A percentile compares a stretch with the other conserved stretches of the same genome.
Conservation (phyloP, 2,329 filamentous ascomycete genomes). For the Chaetoscypha palmicola region DNA sequence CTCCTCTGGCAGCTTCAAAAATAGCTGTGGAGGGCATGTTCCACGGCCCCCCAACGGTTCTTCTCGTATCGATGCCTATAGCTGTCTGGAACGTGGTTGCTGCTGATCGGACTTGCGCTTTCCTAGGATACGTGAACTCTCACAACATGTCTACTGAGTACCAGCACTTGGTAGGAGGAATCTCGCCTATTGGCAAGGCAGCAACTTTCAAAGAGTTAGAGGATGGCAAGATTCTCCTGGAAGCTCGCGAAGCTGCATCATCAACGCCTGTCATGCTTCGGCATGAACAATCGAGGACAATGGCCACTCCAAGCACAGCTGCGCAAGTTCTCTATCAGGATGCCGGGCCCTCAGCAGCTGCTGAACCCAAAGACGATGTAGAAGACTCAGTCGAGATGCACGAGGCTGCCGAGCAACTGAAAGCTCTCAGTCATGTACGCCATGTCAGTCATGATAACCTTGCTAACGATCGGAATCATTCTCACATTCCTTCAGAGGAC, state of each 20-base stretch:
- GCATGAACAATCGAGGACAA: slow-evolving; percentile 35
- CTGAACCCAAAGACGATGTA: slow-evolving; percentile 40
- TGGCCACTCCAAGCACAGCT: slow-evolving; percentile 22
- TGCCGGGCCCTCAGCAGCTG: slow-evolving; percentile 17
- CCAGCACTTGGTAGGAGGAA: slow-evolving; percentile 46
- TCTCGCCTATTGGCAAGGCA: slow-evolving; percentile 33
- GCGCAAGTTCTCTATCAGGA: slow-evolving; percentile 26
- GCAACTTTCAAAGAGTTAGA: slow-evolving; percentile 48
- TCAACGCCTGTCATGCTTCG: slow-evolving; percentile 33
- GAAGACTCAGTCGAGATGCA: slow-evolving; percentile 65
- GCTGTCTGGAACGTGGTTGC: slow-evolving; percentile 58
- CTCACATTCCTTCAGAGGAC: slow-evolving; percentile 28
- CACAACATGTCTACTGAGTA: slow-evolving; percentile 62
- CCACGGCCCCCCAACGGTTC: slow-evolving; percentile 57
- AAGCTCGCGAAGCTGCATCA: slow-evolving; percentile 30
- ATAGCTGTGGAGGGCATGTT: slow-evolving; percentile 63
- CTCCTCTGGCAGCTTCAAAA: slow-evolving; percentile 48
- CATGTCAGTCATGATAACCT: slow-evolving; percentile 43
- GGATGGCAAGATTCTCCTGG: slow-evolving; percentile 49
- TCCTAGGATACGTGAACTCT: slow-evolving; percentile 57
- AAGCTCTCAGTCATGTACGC: slow-evolving; percentile 57
- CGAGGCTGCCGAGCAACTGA: slow-evolving; percentile 59
- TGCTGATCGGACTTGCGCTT: slow-evolving; percentile 60
- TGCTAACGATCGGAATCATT: slow-evolving; percentile 27
- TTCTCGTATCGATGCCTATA: slow-evolving; percentile 59